Base-by-base conservation (phyloP, 306 rosid genomes). In the Astragalus membranaceus region DNA sequence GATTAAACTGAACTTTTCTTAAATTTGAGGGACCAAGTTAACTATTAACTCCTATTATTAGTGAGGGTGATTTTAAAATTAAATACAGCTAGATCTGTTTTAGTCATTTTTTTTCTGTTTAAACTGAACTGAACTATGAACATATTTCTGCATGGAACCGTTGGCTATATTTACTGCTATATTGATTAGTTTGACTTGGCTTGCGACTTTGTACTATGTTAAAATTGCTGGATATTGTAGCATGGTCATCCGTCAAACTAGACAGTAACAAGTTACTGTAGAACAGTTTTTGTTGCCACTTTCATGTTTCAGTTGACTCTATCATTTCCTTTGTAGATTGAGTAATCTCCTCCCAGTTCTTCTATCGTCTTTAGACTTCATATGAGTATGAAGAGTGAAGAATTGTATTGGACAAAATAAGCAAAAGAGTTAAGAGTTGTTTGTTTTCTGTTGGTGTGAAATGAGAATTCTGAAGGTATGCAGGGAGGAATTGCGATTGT, bases 121-220 rank as follows among this genome's bases (percentile, higher is more conserved):
- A 36, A 51, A 65, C 30, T 59, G 20, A 51, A 65, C 30, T 59
- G 20, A 58, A 58, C 52, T 17, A 17, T 46, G 46, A 72, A 59
- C 37, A 66, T 80, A 44, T 58, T 62, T 79, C 35, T 53, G 67
- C 62, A 33, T 49, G 58, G 62, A 14, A 54, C 29, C 58, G 61
- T 9, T 47, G 56, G 43, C 13, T 64, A 26, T 64, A 46, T 75
- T 75, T 75, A 13, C 59, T 64, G 7, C 67, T 75, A 29, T 47
- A 37, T 63, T 8, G 64, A 63, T 69, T 7, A 48, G 54, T 58
- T 75, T 64, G 35, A 51, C 55, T 33, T 53, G 64, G 51, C 42
- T 36, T 63, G 52, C 16, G 39, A 56, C 52, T 20, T 69, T 41
- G 16, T 63, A 39, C 41, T 16, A 23, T 17, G 29, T 64, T 23